phyloP scores from a whole-genome alignment of 2,329 filamentous ascomycete species.

The Penicillium sp. region DNA sequence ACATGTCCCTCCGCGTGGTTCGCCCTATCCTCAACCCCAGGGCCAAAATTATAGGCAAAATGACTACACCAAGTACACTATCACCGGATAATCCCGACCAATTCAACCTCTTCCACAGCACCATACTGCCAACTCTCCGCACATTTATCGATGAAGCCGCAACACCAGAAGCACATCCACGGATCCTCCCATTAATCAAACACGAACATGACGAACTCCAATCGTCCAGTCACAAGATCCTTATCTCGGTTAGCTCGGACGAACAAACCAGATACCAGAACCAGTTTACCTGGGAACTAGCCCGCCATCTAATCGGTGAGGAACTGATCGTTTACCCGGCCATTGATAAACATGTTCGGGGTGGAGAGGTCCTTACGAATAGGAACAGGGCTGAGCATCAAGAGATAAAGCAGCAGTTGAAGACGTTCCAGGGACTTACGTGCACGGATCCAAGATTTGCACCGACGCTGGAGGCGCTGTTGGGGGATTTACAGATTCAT shows the following conservation, averaged over 20 bases:
- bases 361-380: constrained; percentile 48
- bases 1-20: not conserved
- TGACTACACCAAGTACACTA: not conserved
- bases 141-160: not conserved
- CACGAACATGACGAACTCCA: constrained; percentile 46
- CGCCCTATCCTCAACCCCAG: not conserved
- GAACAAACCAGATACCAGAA: constrained; percentile 51
- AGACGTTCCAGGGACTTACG: constrained; percentile 51
- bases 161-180: constrained; percentile 5
- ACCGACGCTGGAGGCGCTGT: constrained; percentile 45
- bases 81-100: not conserved
- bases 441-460: constrained; percentile 44
- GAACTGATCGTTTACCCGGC: constrained; percentile 58
- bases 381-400: constrained; percentile 53
- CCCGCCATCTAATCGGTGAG: constrained; percentile 53
- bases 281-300: constrained; percentile 55
- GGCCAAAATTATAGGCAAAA: not conserved
- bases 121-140: not conserved
- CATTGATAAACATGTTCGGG: constrained; percentile 49
- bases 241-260: constrained; percentile 43
- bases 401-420: constrained; percentile 53
- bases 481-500: constrained; percentile 46
- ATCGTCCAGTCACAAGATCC: constrained; percentile 45
- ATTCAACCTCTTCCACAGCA: not conserved
- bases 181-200: constrained; percentile 40